phyloP scores from a whole-genome alignment of 2,329 filamentous ascomycete genomes.

The Helminthosporium solani region DNA sequence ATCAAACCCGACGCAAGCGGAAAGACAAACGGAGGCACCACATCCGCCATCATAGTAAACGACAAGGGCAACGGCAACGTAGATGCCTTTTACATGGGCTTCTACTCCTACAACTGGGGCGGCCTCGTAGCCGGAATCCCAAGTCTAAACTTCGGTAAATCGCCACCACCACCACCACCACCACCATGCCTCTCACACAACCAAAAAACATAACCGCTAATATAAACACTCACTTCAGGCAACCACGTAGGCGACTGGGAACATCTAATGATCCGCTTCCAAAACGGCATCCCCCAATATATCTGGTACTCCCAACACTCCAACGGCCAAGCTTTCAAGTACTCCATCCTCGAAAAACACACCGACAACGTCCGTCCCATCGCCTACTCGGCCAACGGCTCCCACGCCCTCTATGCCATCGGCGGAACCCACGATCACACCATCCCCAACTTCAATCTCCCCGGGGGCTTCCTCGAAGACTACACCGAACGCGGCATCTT shows the following conservation, averaged over 20 bases:
- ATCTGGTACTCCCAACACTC: constrained; percentile 66
- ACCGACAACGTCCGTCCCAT: constrained; percentile 53
- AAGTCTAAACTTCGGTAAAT: constrained; percentile 47
- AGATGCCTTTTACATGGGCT: constrained; percentile 66
- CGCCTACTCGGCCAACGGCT: constrained; percentile 60
- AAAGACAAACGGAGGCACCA: constrained; percentile 52
- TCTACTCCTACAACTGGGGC: constrained; percentile 59
- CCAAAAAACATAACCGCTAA: constrained; percentile 4
- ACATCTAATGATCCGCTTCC: constrained; percentile 67
- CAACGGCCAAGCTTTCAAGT: constrained; percentile 64
- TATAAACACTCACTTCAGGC: constrained; percentile 17
- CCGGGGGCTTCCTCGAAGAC: constrained; percentile 52
- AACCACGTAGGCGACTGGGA: constrained; percentile 69
- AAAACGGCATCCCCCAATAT: constrained; percentile 54
- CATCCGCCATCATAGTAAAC: constrained; percentile 57
- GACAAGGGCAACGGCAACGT: constrained; percentile 56
- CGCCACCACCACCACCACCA: neutral
- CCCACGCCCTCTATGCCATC: constrained; percentile 65
- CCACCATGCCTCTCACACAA: neutral
- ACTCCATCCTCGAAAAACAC: constrained; percentile 55
- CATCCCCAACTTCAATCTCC: constrained; percentile 61
- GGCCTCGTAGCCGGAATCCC: constrained; percentile 43
- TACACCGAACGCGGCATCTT: constrained; percentile 57
- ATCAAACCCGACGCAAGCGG: constrained; percentile 54
- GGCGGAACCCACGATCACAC: constrained; percentile 62